Conservation (phyloP, 139 green algal species). For the Chlamydomonas schloesseri region DNA sequence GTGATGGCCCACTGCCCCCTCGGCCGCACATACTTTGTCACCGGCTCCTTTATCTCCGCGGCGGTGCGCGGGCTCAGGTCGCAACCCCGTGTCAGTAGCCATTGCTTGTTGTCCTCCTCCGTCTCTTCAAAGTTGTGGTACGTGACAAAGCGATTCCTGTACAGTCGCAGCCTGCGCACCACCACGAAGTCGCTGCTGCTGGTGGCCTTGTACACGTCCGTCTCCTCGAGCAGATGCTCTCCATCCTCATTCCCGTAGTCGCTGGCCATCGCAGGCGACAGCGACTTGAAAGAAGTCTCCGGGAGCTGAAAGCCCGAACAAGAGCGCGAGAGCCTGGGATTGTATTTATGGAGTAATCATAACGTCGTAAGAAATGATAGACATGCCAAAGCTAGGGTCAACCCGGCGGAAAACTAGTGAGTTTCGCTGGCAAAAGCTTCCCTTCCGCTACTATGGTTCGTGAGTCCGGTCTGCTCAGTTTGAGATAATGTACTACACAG, state of each 20-base stretch:
- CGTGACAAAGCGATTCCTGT: slow-evolving; percentile 40
- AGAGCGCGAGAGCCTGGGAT: no score
- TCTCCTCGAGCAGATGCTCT: slow-evolving; percentile 10
- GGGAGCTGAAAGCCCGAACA: no score
- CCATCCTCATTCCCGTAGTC: slow-evolving; percentile 13
- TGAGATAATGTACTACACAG: no score
- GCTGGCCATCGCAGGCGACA: neutral
- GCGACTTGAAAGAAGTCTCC: neutral
- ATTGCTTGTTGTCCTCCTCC: slow-evolving; percentile 48
- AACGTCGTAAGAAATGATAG: no score
- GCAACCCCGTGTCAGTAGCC: slow-evolving; percentile 58
- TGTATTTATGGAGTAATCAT: no score
- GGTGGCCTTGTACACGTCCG: slow-evolving; percentile 57
- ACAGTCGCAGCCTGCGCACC: slow-evolving; percentile 41
- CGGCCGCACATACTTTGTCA: slow-evolving; percentile 33
- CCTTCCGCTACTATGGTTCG: no score
- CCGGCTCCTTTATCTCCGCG: slow-evolving; percentile 33
- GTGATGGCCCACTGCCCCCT: slow-evolving; percentile 46
- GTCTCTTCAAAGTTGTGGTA: slow-evolving; percentile 40
- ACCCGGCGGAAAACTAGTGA: no score
- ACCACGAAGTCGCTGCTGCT: slow-evolving; percentile 49
- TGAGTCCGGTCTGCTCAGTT: no score
- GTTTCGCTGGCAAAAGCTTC: no score
- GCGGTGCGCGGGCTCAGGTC: slow-evolving; percentile 48
- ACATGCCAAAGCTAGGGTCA: no score